Base-by-base conservation (phyloP, 2,329 filamentous ascomycete genomes). In the Neofusicoccum umdonicola region DNA sequence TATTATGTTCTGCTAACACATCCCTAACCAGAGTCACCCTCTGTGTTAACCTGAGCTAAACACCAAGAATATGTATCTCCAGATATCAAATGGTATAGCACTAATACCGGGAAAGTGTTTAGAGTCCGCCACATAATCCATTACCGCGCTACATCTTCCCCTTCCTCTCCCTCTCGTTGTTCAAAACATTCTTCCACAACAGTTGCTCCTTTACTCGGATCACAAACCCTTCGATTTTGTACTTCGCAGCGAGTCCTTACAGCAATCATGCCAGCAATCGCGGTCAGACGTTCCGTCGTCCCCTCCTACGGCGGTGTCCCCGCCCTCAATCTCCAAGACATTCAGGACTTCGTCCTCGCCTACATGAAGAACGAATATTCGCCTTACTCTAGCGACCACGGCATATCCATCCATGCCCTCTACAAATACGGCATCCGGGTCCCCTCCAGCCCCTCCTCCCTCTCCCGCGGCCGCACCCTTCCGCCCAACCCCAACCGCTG, bases 311-410 rank as follows among this genome's bases (percentile, higher is more conserved):
- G 4, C 8, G n/a, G 13, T 3, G 1, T 42, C 48, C 17, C 35
- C 8, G 11, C 8, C 3, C 61, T 63, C 1, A 42, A 13, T 22
- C n/a, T 56, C 22, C 4, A 15, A 9, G 47, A 63, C 17, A 22
- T 63, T n/a, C n/a, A 44, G 5, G 4, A n/a, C 27, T 63, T 54
- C 22, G 31, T 45, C 4, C 48, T 52, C 13, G 17, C 48, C 15
- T 52, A 63, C 47, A 15, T 63, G 4, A 42, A 19, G 35, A 63
- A 54, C 31, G 61, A 63, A 27, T 63, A 63, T 48, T 63, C 61
- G 11, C 22, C 47, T 0, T 15, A 9, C 1, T 19, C 48, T 1
- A 4, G 22, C 37, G 35, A 63, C 48, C 61, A 63, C 15, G 39
- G 47, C 8, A 31, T 31, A 31, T 31, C 27, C 6, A 31, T 7